A percentile compares a stretch with the other conserved stretches of the same genome.
Evolutionary conservation across 192 early-diverging fungal genomes (phyloP).

Genomic region (Chytriomyces confervae): DNA sequence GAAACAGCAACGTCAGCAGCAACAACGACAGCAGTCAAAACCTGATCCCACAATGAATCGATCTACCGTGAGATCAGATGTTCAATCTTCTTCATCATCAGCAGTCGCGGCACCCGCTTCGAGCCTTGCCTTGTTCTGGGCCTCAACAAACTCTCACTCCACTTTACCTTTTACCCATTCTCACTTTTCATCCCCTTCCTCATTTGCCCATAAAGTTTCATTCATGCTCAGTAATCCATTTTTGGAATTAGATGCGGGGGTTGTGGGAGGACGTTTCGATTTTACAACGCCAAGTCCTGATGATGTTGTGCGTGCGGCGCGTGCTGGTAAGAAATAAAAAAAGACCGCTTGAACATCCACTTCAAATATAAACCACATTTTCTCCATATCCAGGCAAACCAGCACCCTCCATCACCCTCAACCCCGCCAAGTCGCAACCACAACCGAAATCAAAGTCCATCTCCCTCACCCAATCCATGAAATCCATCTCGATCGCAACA

Average conservation of each 20-base stretch:
- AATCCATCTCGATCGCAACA: slow-evolving; percentile 23
- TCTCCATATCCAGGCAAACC: neutral
- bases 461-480: slow-evolving; percentile 14
- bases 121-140: slow-evolving; percentile 16
- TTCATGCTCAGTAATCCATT: neutral
- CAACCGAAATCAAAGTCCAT: neutral
- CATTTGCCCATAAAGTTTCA: neutral
- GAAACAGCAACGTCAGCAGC: no score
- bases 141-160: no score
- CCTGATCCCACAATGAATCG: no score
- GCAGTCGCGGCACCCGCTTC: neutral
- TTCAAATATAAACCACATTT: slow-evolving; percentile 46
- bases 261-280: slow-evolving; percentile 46
- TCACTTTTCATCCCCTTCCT: slow-evolving; percentile 8
- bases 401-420: neutral
- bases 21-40: no score
- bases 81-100: no score
- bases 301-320: neutral
- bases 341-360: slow-evolving; percentile 38
- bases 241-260: neutral
- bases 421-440: neutral
- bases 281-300: slow-evolving; percentile 78
- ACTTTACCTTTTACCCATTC: no score
- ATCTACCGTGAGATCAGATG: no score
- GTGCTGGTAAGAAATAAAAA: slow-evolving; percentile 26